Conservation (phyloP, 2,329 filamentous ascomycete species). For the Exserohilum turcica region DNA sequence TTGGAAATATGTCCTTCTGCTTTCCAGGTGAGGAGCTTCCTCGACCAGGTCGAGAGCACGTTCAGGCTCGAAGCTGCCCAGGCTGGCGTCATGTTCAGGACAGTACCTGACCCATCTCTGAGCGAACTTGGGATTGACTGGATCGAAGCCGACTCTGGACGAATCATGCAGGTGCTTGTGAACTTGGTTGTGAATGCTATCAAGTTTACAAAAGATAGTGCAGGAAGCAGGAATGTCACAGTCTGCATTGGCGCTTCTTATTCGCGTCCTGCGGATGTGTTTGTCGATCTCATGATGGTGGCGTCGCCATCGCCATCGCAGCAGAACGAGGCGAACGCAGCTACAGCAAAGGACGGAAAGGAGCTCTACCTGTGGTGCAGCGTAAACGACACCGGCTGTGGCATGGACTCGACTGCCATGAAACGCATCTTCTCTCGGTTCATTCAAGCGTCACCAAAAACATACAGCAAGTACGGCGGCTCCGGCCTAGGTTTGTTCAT, state of each 20-base stretch:
- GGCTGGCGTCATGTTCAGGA: conserved; percentile 16
- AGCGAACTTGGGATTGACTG: conserved; percentile 13
- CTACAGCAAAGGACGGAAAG: neutral
- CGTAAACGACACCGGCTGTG: conserved; percentile 8
- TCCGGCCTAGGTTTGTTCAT: conserved; percentile 29
- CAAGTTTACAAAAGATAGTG: conserved; percentile 32
- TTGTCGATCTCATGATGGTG: conserved; percentile 2
- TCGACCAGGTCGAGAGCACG: conserved; percentile 25
- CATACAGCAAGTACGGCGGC: conserved; percentile 30
- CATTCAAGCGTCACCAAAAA: conserved; percentile 30
- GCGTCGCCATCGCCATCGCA: neutral
- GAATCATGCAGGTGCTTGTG: conserved; percentile 29
- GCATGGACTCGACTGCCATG: conserved; percentile 7
- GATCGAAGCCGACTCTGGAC: conserved; percentile 14
- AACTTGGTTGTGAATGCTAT: conserved; percentile 41
- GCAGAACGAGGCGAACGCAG: neutral
- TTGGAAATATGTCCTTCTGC: conserved; percentile 23
- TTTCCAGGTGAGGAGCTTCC: conserved; percentile 17
- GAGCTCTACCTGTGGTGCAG: conserved; percentile 8
- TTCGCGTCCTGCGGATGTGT: neutral
- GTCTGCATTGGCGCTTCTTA: conserved; percentile 8
- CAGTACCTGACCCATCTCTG: conserved; percentile 12
- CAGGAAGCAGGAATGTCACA: conserved; percentile 17
- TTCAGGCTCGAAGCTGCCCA: conserved; percentile 24
- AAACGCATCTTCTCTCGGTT: conserved; percentile 29